Conservation (phyloP, 2,329 filamentous ascomycete genomes). For the Phyllosticta citriasiana region DNA sequence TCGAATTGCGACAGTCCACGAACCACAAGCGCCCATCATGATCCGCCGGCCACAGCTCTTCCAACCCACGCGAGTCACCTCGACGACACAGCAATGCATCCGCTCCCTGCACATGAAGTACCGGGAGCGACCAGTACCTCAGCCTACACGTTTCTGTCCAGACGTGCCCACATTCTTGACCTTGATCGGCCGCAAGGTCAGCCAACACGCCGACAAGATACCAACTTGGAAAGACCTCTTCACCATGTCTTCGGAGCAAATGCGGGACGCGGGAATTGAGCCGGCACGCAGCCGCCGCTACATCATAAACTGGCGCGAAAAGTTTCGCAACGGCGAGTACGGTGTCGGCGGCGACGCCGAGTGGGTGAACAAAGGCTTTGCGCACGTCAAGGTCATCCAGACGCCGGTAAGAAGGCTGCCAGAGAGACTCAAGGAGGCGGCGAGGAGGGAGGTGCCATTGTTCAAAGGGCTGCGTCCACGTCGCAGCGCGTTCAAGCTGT, state of each 20-base stretch:
- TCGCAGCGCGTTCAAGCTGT: not conserved
- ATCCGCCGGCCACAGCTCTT: slow-evolving; percentile 20
- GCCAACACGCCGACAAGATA: slow-evolving; percentile 75
- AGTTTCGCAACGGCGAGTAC: slow-evolving; percentile 66
- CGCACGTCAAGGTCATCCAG: slow-evolving; percentile 49
- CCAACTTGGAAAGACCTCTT: slow-evolving; percentile 87
- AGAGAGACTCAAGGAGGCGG: not conserved
- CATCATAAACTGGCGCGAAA: slow-evolving; percentile 77
- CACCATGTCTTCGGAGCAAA: slow-evolving; percentile 63
- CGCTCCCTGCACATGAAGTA: slow-evolving; percentile 31
- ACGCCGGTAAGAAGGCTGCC: slow-evolving; percentile 30
- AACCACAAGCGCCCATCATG: slow-evolving; percentile 18
- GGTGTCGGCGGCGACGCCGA: slow-evolving; percentile 76
- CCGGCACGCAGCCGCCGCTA: slow-evolving; percentile 74
- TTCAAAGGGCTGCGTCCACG: not conserved
- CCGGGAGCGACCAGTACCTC: slow-evolving; percentile 44
- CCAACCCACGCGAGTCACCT: not conserved
- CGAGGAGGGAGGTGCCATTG: not conserved
- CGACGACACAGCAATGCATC: slow-evolving; percentile 14
- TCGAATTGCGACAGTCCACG: not conserved
- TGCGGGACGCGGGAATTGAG: slow-evolving; percentile 78
- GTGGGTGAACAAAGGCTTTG: slow-evolving; percentile 55
- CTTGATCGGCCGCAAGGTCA: slow-evolving; percentile 80
- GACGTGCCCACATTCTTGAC: slow-evolving; percentile 78
- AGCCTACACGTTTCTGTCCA: slow-evolving; percentile 75